phyloP scores from a whole-genome alignment of 805 yeast species.

The Ogataea dorogensis region DNA sequence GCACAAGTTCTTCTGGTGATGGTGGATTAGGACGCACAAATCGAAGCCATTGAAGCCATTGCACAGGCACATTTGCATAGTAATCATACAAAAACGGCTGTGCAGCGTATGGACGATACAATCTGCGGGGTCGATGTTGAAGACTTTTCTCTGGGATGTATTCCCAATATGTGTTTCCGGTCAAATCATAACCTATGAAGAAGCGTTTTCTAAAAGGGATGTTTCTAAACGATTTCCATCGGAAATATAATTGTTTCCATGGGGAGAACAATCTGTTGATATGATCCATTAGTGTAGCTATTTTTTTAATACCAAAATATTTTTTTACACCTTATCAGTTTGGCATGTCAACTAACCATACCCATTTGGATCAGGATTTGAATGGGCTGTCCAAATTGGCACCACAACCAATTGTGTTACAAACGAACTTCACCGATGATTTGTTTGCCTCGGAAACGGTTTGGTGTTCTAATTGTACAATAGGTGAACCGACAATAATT shows the following conservation, averaged over 20 bases:
- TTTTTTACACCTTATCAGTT: constrained; percentile 8
- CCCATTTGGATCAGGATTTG: constrained; percentile 17
- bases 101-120: constrained; percentile 54
- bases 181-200: constrained; percentile 76
- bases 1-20: constrained; percentile 55
- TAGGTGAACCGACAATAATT: constrained; percentile 34
- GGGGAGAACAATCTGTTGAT: constrained; percentile 47
- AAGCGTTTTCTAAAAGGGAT: constrained; percentile 70
- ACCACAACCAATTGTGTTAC: constrained; percentile 42
- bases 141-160: constrained; percentile 49
- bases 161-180: constrained; percentile 87
- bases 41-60: constrained; percentile 82
- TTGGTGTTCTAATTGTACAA: constrained; percentile 33
- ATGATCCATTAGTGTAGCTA: constrained; percentile 41
- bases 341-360: constrained; percentile 12
- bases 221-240: constrained; percentile 58
- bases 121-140: constrained; percentile 51
- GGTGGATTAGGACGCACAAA: constrained; percentile 62
- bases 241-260: constrained; percentile 48
- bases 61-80: constrained; percentile 58
- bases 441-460: constrained; percentile 9
- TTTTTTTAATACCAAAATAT: neutral
- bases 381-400: constrained; percentile 24
- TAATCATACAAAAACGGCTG: constrained; percentile 55
- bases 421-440: constrained; percentile 29